A percentile compares a stretch with the other conserved stretches of the same genome.
phyloP scores from a whole-genome alignment of 768 basidiomycete genomes.

The Chalciporus sphaerocephalus region DNA sequence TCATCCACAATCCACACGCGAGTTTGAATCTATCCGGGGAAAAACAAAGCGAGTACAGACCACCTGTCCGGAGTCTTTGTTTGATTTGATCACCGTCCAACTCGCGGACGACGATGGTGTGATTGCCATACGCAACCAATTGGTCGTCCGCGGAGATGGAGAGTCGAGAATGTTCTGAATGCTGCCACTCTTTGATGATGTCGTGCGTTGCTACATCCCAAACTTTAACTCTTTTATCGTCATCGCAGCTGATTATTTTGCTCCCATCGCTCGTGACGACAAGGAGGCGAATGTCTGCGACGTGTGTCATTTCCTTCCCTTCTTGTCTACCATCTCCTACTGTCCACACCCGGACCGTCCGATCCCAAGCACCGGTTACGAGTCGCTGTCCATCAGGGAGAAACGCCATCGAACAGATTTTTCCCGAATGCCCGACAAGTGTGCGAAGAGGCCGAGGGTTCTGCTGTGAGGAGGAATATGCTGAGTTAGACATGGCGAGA shows the following conservation, averaged over 20 bases:
- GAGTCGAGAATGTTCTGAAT: not conserved
- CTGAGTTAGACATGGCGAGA: too few relatives aligned
- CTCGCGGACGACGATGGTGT: too few relatives aligned
- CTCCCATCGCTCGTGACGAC: not conserved
- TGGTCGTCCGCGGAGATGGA: not conserved
- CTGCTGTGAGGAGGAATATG: too few relatives aligned
- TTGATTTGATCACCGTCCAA: too few relatives aligned
- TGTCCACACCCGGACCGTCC: not conserved
- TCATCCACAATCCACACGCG: too few relatives aligned
- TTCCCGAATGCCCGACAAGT: too few relatives aligned
- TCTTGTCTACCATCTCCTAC: not conserved
- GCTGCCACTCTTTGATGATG: not conserved
- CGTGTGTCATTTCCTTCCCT: not conserved
- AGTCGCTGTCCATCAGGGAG: slow-evolving; percentile 1
- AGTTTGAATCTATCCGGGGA: too few relatives aligned
- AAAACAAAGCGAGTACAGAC: not conserved
- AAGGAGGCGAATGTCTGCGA: accelerated
- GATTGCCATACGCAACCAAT: not conserved
- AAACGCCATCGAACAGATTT: not conserved
- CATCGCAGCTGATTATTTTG: not conserved
- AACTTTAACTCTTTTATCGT: not conserved
- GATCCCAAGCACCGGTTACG: not conserved
- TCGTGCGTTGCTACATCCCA: not conserved
- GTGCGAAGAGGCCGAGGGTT: too few relatives aligned
- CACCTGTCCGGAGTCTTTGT: too few relatives aligned